Evolutionary conservation across 2,329 filamentous ascomycete species (phyloP).

Genomic region (Neurospora sp.): DNA sequence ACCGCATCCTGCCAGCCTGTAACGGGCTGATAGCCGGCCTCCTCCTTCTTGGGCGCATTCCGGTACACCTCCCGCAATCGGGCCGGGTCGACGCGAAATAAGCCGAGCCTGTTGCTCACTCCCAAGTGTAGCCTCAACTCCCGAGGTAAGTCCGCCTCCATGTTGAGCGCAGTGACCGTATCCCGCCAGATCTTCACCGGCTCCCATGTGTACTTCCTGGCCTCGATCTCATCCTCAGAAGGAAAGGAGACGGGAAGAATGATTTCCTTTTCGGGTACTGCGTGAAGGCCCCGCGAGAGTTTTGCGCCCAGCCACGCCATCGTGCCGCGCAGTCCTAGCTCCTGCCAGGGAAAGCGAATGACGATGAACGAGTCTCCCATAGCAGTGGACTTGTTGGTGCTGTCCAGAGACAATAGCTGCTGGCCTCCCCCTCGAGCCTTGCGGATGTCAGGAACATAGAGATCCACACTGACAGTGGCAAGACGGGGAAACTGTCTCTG

Average conservation of each 20-base stretch:
- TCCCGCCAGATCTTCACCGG: conserved; percentile 59
- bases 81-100: conserved; percentile 58
- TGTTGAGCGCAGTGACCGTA: conserved; percentile 42
- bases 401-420: conserved; percentile 17
- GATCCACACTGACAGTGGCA: conserved; percentile 56
- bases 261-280: conserved; percentile 53
- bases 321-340: conserved; percentile 37
- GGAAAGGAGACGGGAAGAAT: conserved; percentile 57
- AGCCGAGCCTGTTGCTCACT: conserved; percentile 51
- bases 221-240: conserved; percentile 43
- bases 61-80: conserved; percentile 48
- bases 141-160: conserved; percentile 47
- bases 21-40: conserved; percentile 53
- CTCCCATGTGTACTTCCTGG: conserved; percentile 48
- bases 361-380: conserved; percentile 48
- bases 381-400: conserved; percentile 19
- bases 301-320: conserved; percentile 39
- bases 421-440: conserved; percentile 30
- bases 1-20: conserved; percentile 64
- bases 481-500: conserved; percentile 60
- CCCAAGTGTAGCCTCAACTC: conserved; percentile 59
- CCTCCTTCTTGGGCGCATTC: conserved; percentile 47
- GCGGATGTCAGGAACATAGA: conserved; percentile 58
- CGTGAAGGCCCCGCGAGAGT: conserved; percentile 37
- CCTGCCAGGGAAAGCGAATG: conserved; percentile 55